Evolutionary conservation across 352 stramenopile genomes (phyloP), one percentile per base, ranked within the genome.

Genomic region (Phytophthora palmivora): DNA sequence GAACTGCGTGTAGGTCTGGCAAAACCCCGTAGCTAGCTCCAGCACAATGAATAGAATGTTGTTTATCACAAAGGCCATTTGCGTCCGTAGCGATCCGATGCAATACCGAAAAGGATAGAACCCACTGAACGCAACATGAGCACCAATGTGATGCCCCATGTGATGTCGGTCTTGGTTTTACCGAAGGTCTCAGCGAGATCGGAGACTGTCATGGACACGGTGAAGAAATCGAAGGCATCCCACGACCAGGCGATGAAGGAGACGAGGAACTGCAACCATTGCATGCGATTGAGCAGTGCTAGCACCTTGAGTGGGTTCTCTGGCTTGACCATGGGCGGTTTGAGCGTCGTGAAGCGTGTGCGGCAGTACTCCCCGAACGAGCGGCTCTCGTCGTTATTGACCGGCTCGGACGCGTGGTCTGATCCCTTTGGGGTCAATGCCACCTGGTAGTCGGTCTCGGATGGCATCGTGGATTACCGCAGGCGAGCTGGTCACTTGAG

Each of bases 211-310:
- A 86, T 65, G 6, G 76, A 74, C 28, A 83, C 76, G 2, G 76
- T 86, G 65, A 86, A 86, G 59, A 86, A 86, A 56, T 86, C 76
- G 56, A 86, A 86, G 32, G 70, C 76, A 30, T 86, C 76, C 76
- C 76, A 86, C 2, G 60, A 65, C 76, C 76, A 86, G 10, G 73
- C 65, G 1, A 64, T 44, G 45, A 86, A 86, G 18, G 54, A 52
- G 14, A 78, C 58, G 16, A 67, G 38, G 45, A 81, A 78, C 33
- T 78, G 61, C 8, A 76, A 42, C 72, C 72, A 81, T 26, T 81
- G 68, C 57, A 76, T 59, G 34, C 67, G 67, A 32, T 82, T 50
- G n/a, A 81, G 72, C 28, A 59, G 43, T 21, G 34, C 33, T 8
- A 78, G 52, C 42, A 72, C 43, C 33, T 58, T 59, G 18, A 72